Evolutionary conservation across 1,284 basidiomycete species (phyloP), one percentile per base, ranked within the genome.

Genomic region (Kwoniella shivajii): DNA sequence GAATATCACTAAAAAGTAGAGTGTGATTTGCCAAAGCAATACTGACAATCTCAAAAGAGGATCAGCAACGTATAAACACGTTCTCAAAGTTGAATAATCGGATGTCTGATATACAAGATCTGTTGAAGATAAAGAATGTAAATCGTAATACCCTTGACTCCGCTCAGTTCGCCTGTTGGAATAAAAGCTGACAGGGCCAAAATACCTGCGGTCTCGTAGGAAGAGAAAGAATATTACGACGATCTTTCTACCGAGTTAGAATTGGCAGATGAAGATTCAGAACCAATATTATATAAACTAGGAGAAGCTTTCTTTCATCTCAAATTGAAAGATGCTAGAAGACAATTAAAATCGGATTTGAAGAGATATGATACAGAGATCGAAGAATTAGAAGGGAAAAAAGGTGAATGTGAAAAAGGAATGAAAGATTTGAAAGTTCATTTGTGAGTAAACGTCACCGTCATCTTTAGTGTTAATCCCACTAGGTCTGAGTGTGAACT

Each of bases 1-100:
- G 7, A 44, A 41, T 16, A 18, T 49, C 16, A 30, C 7, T 39
- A 33, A 24, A 33, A 20, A 11, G 10, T n/a, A 39, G 38, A 47
- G 38, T n/a, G n/a, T 29, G 45, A 37, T 33, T n/a, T 22, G 18
- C 11, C 18, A 11, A 4, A 27, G n/a, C 18, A 26, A 16, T 10
- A 13, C 16, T 26, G 5, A 18, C 20, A 10, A 11, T 13, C 33
- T 38, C n/a, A 10, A 46, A 66, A 92, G 90, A 93, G 83, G 94
- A 99, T 77, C 94, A 98, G 77, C 86, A 92, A 68, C 83, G 84
- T 18, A 99, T 98, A 80, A 97, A 90, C 79, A 83, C 85, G 0
- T 98, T 99, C 75, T 95, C 91, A 0, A 93, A 92, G 71, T 82
- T 95, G 44, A 97, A 97, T 74, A 86, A 85, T 5, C 85, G 90